Evolutionary conservation across 257 asterid genomes (phyloP), one percentile per base, ranked within the genome.

Genomic region (Coffea canephora): DNA sequence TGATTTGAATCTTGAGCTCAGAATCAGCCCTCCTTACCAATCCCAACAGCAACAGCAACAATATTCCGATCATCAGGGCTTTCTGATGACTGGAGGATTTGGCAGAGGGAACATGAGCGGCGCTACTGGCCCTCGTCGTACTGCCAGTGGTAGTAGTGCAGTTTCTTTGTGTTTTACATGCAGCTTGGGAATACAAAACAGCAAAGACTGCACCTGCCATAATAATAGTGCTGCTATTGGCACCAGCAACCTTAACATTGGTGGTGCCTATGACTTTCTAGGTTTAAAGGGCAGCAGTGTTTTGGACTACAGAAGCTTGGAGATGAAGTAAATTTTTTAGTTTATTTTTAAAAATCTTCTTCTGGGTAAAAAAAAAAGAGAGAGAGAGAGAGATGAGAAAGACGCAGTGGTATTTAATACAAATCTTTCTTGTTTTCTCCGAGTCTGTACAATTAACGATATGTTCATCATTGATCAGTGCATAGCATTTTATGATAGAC

Each of bases 1-100:
- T 0, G 97, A 95, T 59, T 88, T 95, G 87, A 95, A 95, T 59
- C 98, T 95, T 7, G 98, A 95, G 50, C 95, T 95, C 50, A 84
- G 89, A 82, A 95, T 93, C 3, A 95, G 98, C 82, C 97, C 97
- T 8, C 98, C 98, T 14, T 76, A 61, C 21, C 85, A 86, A 5
- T 83, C 77, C 59, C 80, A 80, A 41, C 79, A 39, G 34, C 67
- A 61, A 36, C 71, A 75, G 8, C 67, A 61, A 36, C 71, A 75
- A 4, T 25, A 67, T 59, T 52, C 52, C 27, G 54, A 59, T 45
- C 84, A 79, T n/a, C 87, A 61, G 81, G 41, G 43, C 3, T 14
- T 80, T 16, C 54, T 76, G n/a, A 82, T 62, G 50, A 84, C 84
- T 41, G 88, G 82, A 43, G 88, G 89, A 15, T 1, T 8, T 5